Base-by-base conservation (phyloP, 1,284 basidiomycete species). In the Phellinidium pouzarii region DNA sequence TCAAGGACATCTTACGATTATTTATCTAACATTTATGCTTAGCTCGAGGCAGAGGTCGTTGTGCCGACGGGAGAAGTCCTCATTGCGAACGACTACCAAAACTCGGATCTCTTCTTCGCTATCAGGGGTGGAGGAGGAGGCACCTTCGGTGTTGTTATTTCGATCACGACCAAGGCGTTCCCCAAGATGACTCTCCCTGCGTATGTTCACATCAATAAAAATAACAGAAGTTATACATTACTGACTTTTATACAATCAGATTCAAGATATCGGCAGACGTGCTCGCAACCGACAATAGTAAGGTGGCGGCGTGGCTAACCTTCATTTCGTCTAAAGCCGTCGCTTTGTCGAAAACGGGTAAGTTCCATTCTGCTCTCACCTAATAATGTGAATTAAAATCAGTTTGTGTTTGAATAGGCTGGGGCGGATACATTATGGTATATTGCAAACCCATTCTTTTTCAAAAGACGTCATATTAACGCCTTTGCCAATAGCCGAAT, bases 71-170 rank as follows among this genome's bases (percentile, higher is more conserved):
- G 72, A 0, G 36, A 65, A 41, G 59, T 65, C 43, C 61, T 68
- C 17, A 65, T 61, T 6, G 71, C 66, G 3, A 74, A 72, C 53
- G 61, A 59, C 34, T 74, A 69, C 54, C 68, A 71, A 52, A 71
- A 73, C 52, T 26, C 62, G 51, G 71, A 74, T 60, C 61, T 75
- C 2, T 75, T 73, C 61, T 75, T 68, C 47, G 73, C 72, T 22
- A 61, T 75, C 2, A 68, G 73, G 29, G 73, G 73, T 14, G 73
- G 71, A 61, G 53, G 63, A 62, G 61, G 64, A 9, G 65, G 59
- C 6, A 64, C 66, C 4, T 69, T 65, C 47, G 67, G 66, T 9
- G 63, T 69, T n/a, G 57, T 64, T n/a, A 58, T 65, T 25, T 64
- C 65, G 52, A 59, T 61, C 4, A 61, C 65, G 8, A 61, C 62